A percentile compares a stretch with the other conserved stretches of the same genome.
phyloP scores from a whole-genome alignment of 805 yeast genomes.

The Tetrapisispora taiwanensis region DNA sequence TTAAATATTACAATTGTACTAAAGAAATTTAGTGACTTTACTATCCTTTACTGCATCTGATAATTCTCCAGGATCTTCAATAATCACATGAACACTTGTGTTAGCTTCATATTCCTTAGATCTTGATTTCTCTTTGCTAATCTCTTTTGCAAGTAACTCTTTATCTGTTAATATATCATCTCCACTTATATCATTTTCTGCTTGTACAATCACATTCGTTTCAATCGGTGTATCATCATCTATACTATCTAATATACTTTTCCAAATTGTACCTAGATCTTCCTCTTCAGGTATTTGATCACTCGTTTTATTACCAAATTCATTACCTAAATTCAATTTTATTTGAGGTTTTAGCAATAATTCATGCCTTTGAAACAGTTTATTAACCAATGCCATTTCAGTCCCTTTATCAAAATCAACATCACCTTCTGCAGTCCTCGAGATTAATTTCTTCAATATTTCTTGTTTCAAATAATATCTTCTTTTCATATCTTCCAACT shows the following conservation, averaged over 20 bases:
- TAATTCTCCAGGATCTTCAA: constrained; percentile 33
- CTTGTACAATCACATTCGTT: neutral
- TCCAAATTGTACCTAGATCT: constrained; percentile 24
- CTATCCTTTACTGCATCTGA: constrained; percentile 31
- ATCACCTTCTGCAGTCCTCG: constrained; percentile 32
- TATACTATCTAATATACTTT: constrained; percentile 19
- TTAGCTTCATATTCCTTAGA: constrained; percentile 20
- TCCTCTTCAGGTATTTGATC: constrained; percentile 9
- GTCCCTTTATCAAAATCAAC: constrained; percentile 30
- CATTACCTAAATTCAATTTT: too few relatives aligned
- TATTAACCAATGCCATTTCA: constrained; percentile 33
- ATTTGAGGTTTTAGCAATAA: neutral
- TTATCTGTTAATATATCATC: constrained; percentile 17
- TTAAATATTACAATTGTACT: constrained; percentile 23
- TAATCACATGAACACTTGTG: constrained; percentile 30
- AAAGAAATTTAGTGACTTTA: constrained; percentile 29
- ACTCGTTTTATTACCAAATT: too few relatives aligned
- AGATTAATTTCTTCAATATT: constrained; percentile 32
- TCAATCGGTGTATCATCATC: constrained; percentile 1
- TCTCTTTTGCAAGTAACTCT: constrained; percentile 9
- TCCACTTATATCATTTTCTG: neutral
- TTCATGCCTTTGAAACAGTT: constrained; percentile 18
- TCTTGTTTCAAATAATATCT: constrained; percentile 31
- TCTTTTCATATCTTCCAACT: constrained; percentile 32
- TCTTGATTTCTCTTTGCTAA: constrained; percentile 20